A percentile compares a stretch with the other conserved stretches of the same genome.
phyloP scores from a whole-genome alignment of 495 filamentous ascomycete genomes.

The Stereocaulon alpinum region DNA sequence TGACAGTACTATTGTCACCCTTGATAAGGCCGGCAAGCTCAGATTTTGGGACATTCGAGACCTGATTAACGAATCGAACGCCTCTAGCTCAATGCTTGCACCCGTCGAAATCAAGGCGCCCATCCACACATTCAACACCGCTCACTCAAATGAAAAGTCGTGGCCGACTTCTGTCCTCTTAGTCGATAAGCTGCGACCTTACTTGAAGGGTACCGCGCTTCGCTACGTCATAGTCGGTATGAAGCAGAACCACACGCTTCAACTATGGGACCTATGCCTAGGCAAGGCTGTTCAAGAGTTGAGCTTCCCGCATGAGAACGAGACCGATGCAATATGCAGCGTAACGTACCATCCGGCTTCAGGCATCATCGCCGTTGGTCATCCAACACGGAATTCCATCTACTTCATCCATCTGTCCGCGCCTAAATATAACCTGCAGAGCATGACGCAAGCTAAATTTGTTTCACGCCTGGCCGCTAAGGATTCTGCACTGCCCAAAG shows the following conservation, averaged over 20 bases:
- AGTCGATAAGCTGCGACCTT: slow-evolving; percentile 88
- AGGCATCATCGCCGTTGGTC: slow-evolving; percentile 87
- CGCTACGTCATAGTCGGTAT: slow-evolving; percentile 94
- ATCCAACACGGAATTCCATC: slow-evolving; percentile 92
- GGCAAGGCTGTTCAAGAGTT: slow-evolving; percentile 93
- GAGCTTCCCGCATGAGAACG: slow-evolving; percentile 90
- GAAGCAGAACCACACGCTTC: slow-evolving; percentile 98
- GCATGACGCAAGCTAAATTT: slow-evolving; percentile 78
- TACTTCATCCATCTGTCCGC: slow-evolving; percentile 94
- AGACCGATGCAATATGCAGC: slow-evolving; percentile 94
- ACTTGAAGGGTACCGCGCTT: slow-evolving; percentile 71
- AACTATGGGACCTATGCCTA: slow-evolving; percentile 96
- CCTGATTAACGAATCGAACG: slow-evolving; percentile 50
- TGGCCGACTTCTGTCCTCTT: slow-evolving; percentile 94
- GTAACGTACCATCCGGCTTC: slow-evolving; percentile 83
- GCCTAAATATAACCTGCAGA: slow-evolving; percentile 71
- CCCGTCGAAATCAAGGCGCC: slow-evolving; percentile 67
- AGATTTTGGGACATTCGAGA: slow-evolving; percentile 95
- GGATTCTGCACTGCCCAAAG: slow-evolving; percentile 62
- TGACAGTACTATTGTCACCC: slow-evolving; percentile 83
- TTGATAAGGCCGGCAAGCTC: slow-evolving; percentile 89
- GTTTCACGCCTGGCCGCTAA: slow-evolving; percentile 64
- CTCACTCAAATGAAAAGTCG: slow-evolving; percentile 70
- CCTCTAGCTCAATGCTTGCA: slow-evolving; percentile 40
- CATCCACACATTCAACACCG: slow-evolving; percentile 65